Evolutionary conservation across 768 basidiomycete species (phyloP).

Genomic region (Trametes cubensis): DNA sequence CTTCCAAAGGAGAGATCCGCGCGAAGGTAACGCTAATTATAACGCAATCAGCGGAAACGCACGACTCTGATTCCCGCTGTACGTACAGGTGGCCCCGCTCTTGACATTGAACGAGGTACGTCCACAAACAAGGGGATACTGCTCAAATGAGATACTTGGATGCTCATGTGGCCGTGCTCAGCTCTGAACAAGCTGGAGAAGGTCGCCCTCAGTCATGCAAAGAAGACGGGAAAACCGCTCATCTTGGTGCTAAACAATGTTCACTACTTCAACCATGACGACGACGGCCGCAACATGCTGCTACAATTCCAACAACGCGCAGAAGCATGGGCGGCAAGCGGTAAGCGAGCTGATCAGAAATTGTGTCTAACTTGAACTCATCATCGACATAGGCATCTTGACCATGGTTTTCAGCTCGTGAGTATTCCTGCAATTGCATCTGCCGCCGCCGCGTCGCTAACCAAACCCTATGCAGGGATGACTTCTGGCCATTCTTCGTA

Average conservation of each 20-base stretch:
- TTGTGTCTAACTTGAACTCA: not conserved
- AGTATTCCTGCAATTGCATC: conserved; percentile 29
- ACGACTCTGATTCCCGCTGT: conserved; percentile 5
- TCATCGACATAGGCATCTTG: conserved; percentile 55
- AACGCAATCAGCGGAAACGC: not conserved
- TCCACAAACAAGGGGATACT: not conserved
- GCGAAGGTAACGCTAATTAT: conserved; percentile 56
- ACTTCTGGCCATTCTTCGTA: conserved; percentile 78
- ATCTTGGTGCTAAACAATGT: conserved; percentile 83
- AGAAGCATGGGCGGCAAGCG: conserved; percentile 82
- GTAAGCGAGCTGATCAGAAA: conserved; percentile 40
- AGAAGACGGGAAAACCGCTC: conserved; percentile 62
- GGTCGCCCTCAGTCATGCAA: conserved; percentile 70
- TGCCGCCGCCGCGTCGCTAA: not conserved
- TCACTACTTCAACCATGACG: conserved; percentile 75
- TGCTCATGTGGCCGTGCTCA: conserved; percentile 27
- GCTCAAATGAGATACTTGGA: not conserved
- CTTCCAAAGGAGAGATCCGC: conserved; percentile 81
- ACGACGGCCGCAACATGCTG: conserved; percentile 76
- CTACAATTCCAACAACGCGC: conserved; percentile 85
- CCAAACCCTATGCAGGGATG: conserved; percentile 56
- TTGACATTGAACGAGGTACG: conserved; percentile 81
- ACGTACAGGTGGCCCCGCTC: conserved; percentile 62
- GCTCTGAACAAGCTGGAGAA: conserved; percentile 86
- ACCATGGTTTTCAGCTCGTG: conserved; percentile 81